These are phyloP conservation scores for Exophiala sp. DNA, from an alignment of 2,329 filamentous ascomycete species.

Conservation along the genomic window DNA sequence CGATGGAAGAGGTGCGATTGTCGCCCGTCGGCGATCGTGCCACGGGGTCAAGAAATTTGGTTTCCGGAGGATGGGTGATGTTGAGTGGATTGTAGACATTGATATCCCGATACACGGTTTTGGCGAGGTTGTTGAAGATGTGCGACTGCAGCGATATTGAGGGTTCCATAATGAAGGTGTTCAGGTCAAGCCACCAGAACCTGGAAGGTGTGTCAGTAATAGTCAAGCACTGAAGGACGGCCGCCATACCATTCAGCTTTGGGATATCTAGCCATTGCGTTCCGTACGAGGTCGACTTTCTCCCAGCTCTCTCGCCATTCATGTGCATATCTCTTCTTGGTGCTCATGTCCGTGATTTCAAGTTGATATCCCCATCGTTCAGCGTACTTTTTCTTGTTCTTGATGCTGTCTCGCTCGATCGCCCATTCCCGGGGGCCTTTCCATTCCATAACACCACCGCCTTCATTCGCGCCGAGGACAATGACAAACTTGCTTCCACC, in stretches of 20 bases:
- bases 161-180: constrained; percentile 97
- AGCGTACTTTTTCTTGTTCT: constrained; percentile 88
- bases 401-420: constrained; percentile 90
- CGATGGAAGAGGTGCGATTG: constrained; percentile 68
- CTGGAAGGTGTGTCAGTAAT: constrained; percentile 42
- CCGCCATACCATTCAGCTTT: constrained; percentile 78
- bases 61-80: constrained; percentile 73
- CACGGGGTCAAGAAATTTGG: constrained; percentile 68
- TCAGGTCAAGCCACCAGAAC: constrained; percentile 99
- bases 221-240: background rate
- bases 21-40: constrained; percentile 71
- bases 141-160: constrained; percentile 82
- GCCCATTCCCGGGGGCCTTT: constrained; percentile 97
- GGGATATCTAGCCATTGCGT: constrained; percentile 85
- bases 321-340: constrained; percentile 96
- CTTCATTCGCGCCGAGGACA: constrained; percentile 86
- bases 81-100: constrained; percentile 94
- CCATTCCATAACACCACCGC: constrained; percentile 98
- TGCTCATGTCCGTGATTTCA: constrained; percentile 97
- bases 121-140: constrained; percentile 73
- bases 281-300: constrained; percentile 90
- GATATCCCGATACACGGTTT: constrained; percentile 85
- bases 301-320: constrained; percentile 99
- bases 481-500: constrained; percentile 89
- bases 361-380: constrained; percentile 88